Base-by-base conservation (phyloP, 805 yeast species). In the Suhomyces sp. region DNA sequence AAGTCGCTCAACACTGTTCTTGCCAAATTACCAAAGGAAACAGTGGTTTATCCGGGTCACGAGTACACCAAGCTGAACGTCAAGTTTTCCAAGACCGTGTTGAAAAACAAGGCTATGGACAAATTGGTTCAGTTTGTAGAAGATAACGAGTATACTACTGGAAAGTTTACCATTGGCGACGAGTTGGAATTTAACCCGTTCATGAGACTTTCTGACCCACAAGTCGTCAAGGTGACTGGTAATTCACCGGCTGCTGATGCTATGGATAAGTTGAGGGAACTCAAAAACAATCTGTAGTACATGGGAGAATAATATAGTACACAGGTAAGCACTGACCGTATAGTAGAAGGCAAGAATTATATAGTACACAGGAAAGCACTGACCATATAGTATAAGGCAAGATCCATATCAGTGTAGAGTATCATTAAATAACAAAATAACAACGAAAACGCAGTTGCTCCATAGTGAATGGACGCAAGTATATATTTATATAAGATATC, bases 41-140 rank as follows among this genome's bases (percentile, higher is more conserved):
- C 97, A 0, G 66, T 68, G 37, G 91, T 92, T 2, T 93, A 83
- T 64, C 93, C 97, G 2, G 99, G 99, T 2, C 99, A 94, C 68
- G 99, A 94, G 71, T 94, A 94, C 71, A 94, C 99, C 5, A 79
- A 77, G 59, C 77, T 88, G 22, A 93, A 94, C 65, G 86, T 87
- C 20, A 81, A 78, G 57, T 94, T 94, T 67, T 89, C 94, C 17
- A 78, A 82, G 57, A 77, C 84, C 2, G 82, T 88, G 1, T 66
- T 89, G 50, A 66, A 75, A 44, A 72, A 78, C 50, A 77, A 73
- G 44, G 86, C 87, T 0, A 72, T 93, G 45, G 69, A 71, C 43
- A 66, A 67, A 17, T 76, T 93, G 56, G 84, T 79, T 44, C 58
- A 72, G 20, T 89, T 71, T 57, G 75, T 81, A 43, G 51, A 69